phyloP scores from a whole-genome alignment of 1,284 basidiomycete species.

The Anthracocystis setariae region DNA sequence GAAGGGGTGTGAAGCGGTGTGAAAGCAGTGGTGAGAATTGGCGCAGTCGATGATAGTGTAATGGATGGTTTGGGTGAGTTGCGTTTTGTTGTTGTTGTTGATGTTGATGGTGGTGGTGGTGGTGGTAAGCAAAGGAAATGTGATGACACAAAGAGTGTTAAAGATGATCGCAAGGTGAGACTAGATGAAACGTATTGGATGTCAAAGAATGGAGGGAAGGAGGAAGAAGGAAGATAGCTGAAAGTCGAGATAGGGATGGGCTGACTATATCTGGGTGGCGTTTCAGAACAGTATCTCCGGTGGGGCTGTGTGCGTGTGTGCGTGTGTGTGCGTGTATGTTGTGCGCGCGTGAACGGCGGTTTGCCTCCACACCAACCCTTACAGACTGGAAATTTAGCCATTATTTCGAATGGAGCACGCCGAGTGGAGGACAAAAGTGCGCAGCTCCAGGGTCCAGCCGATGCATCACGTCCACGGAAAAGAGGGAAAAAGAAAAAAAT shows the following conservation, averaged over 20 bases:
- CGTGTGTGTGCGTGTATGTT: no score
- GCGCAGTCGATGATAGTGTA: conserved; percentile 10
- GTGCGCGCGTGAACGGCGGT: no score
- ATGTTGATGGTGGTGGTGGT: conserved; percentile 6
- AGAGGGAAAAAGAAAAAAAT: no score
- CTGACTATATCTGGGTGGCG: conserved; percentile 20
- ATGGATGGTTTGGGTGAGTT: no score
- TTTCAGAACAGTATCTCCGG: conserved; percentile 1
- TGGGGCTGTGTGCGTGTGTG: background rate
- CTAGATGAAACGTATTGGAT: background rate
- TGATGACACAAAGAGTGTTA: conserved; percentile 1
- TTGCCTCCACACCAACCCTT: no score
- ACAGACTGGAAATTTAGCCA: no score
- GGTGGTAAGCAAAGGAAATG: conserved; percentile 6
- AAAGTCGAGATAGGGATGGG: background rate
- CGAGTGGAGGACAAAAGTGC: no score
- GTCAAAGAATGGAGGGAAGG: conserved; percentile 1
- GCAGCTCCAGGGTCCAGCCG: no score
- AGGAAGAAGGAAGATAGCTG: conserved; percentile 2
- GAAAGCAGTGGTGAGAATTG: conserved; percentile 7
- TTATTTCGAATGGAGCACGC: no score
- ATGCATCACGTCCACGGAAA: no score
- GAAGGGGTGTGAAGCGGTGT: conserved; percentile 1
- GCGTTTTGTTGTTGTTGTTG: no score
- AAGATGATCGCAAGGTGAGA: background rate